Evolutionary conservation across 2,329 filamentous ascomycete species (phyloP), one percentile per base, ranked within the genome.

Genomic region (Byssochlamys sp.): DNA sequence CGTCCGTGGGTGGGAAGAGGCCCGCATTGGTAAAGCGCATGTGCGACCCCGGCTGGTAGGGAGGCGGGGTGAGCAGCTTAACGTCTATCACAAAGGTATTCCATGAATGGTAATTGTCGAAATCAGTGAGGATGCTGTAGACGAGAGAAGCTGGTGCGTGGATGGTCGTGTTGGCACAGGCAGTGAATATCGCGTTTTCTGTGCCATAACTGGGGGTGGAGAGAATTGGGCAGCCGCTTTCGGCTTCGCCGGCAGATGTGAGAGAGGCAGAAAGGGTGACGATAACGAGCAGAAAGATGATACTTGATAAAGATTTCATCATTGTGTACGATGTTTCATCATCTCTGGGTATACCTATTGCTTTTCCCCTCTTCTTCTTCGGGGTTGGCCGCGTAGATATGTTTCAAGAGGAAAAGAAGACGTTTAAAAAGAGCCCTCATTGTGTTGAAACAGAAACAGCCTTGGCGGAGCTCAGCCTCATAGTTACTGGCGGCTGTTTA

Each of bases 201-300:
- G 27, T 45, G 27, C 54, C 54, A 12, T 55, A 55, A 24, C 54
- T 55, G 25, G 54, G 54, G 4, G 54, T 55, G 19, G 54, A 55
- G 54, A 55, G 54, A 25, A 55, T 55, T 6, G 54, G 39, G 6
- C 54, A 55, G 14, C 39, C 39, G 5, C 7, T 31, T 24, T 19
- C 7, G 19, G 6, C n/a, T n/a, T 14, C 5, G 4, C n/a, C 35
- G 14, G 35, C 35, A 19, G 35, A 45, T 19, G n/a, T 14, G 6
- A 45, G 14, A 14, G 39, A 4, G 4, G 39, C 39, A 14, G 19
- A 45, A 19, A 45, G n/a, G 14, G n/a, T n/a, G 14, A 1, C 1
- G 39, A 45, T n/a, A 45, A n/a, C n/a, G n/a, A 45, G n/a, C 12
- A 19, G 14, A n/a, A 45, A 5, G 14, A 45, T 6, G 4, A 7